Evolutionary conservation across 2,329 filamentous ascomycete species (phyloP).

Genomic region (Didymella segeticola): DNA sequence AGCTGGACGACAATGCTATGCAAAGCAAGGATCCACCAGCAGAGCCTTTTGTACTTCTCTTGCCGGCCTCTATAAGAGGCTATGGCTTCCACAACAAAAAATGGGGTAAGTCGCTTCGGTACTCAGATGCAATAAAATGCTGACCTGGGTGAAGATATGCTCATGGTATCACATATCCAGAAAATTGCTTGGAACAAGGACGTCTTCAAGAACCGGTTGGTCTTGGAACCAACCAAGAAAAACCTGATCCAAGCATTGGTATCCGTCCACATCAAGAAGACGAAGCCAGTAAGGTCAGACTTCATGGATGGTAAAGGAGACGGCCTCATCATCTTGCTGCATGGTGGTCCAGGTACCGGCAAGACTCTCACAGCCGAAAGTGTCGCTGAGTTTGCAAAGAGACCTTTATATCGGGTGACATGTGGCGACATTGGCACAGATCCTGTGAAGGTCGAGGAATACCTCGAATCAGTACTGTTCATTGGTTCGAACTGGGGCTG

Average conservation of each 20-base stretch:
- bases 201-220: slow-evolving; percentile 32
- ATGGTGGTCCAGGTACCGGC: slow-evolving; percentile 21
- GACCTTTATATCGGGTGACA: slow-evolving; percentile 32
- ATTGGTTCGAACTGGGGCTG: slow-evolving; percentile 52
- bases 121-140: too few relatives aligned
- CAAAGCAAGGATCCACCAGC: neutral
- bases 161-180: neutral
- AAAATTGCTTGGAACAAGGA: slow-evolving; percentile 37
- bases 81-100: neutral
- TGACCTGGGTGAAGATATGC: neutral
- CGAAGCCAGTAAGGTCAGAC: slow-evolving; percentile 27
- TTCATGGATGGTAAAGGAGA: slow-evolving; percentile 52
- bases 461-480: neutral
- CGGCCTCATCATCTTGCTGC: slow-evolving; percentile 23
- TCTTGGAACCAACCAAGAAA: slow-evolving; percentile 55
- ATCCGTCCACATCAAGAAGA: neutral
- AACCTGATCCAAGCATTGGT: slow-evolving; percentile 52
- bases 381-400: slow-evolving; percentile 18
- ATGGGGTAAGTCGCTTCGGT: neutral
- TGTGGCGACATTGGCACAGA: slow-evolving; percentile 15
- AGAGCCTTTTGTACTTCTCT: neutral
- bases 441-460: slow-evolving; percentile 5
- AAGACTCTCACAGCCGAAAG: slow-evolving; percentile 24
- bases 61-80: neutral
- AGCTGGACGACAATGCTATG: neutral